Percentiles rank a stretch among this genome's conserved stretches.
These are phyloP conservation scores for Rubroboletus pulcherrimus DNA, from an alignment of 768 basidiomycete genomes.

Conservation along the genomic window DNA sequence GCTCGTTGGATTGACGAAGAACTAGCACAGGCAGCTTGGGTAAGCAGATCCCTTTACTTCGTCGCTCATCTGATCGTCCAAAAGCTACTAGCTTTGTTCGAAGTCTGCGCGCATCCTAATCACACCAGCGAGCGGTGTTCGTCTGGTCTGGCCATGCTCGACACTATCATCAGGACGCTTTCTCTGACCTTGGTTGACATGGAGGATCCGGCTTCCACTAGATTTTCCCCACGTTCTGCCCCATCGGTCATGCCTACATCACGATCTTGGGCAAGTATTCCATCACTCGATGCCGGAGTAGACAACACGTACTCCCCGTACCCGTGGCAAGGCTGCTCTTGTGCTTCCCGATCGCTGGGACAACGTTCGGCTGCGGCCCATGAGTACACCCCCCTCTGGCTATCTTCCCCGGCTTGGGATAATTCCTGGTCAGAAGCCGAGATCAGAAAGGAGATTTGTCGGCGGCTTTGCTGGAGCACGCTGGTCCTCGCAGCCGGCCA, in stretches of 20 bases:
- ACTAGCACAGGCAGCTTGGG: conserved; percentile 75
- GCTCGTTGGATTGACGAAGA: conserved; percentile 71
- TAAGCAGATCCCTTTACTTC: conserved; percentile 30
- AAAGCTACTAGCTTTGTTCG: conserved; percentile 69
- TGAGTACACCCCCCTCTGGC: conserved; percentile 61
- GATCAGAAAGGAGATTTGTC: conserved; percentile 65
- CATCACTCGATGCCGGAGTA: background rate
- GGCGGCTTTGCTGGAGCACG: conserved; percentile 71
- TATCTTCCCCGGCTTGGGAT: conserved; percentile 62
- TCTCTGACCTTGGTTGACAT: conserved; percentile 58
- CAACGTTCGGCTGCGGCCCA: conserved; percentile 46
- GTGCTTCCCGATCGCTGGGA: conserved; percentile 48
- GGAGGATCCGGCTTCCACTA: conserved; percentile 48
- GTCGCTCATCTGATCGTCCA: conserved; percentile 5
- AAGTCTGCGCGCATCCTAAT: conserved; percentile 64
- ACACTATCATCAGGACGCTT: conserved; percentile 62
- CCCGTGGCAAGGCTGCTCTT: conserved; percentile 40
- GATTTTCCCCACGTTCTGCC: conserved; percentile 48
- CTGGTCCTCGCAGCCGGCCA: conserved; percentile 62
- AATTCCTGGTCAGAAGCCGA: conserved; percentile 56
- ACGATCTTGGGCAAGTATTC: conserved; percentile 8
- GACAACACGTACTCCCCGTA: conserved; percentile 6
- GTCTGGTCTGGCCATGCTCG: conserved; percentile 59
- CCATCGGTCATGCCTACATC: conserved; percentile 36
- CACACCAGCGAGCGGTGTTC: conserved; percentile 51